Evolutionary conservation across 805 yeast species (phyloP).

Genomic region (Ogataea paradorogensis): DNA sequence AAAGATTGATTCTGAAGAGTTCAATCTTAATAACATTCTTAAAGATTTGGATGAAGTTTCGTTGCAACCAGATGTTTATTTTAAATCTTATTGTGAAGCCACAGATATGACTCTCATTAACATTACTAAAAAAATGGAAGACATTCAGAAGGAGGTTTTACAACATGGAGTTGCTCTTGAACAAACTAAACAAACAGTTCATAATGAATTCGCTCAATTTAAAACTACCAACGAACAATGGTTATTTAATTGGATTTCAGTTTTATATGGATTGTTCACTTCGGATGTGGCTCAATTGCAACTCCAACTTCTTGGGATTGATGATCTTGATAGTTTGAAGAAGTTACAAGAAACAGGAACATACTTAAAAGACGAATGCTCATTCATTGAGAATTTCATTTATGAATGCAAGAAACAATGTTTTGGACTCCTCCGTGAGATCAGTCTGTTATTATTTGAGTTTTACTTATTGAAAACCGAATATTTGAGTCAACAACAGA

Average conservation of each 20-base stretch:
- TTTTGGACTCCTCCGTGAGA: conserved; percentile 22
- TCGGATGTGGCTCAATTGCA: conserved; percentile 26
- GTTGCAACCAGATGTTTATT: conserved; percentile 6
- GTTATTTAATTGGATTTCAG: conserved; percentile 30
- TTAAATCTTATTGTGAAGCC: conserved; percentile 19
- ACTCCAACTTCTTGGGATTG: conserved; percentile 26
- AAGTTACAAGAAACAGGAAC: conserved; percentile 23
- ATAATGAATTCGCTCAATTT: conserved; percentile 12
- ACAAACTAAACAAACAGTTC: conserved; percentile 2
- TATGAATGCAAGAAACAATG: conserved; percentile 25
- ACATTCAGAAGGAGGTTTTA: background rate
- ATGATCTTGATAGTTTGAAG: conserved; percentile 21
- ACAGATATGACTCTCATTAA: conserved; percentile 22
- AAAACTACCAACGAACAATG: conserved; percentile 20
- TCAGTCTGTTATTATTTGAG: conserved; percentile 28
- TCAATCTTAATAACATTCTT: conserved; percentile 12
- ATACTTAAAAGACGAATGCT: conserved; percentile 21
- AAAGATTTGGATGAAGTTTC: conserved; percentile 11
- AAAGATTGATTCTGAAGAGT: conserved; percentile 1
- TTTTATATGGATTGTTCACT: conserved; percentile 27
- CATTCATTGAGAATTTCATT: conserved; percentile 21
- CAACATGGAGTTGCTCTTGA: conserved; percentile 4
- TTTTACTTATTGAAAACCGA: conserved; percentile 25
- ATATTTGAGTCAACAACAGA: conserved; percentile 13
- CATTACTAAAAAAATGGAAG: conserved; percentile 18